phyloP scores from a whole-genome alignment of 495 filamentous ascomycete species.

The Xylaria acuta region DNA sequence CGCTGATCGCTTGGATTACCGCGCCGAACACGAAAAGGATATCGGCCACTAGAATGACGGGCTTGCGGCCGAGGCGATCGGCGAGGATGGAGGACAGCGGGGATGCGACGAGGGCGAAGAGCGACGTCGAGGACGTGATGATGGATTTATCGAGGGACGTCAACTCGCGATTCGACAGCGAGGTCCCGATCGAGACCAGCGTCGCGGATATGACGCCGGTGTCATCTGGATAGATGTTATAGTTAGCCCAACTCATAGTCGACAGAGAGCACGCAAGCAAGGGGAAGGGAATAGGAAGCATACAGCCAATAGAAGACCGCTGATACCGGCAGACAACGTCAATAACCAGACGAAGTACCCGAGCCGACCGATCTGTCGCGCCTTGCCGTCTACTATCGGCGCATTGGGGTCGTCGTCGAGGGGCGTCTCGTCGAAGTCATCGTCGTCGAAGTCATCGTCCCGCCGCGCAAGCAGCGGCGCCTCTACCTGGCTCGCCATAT shows the following conservation, averaged over 20 bases:
- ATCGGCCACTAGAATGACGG: conserved; percentile 81
- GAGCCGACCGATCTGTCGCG: conserved; percentile 35
- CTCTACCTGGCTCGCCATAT: conserved; percentile 26
- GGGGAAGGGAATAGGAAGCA: conserved; percentile 45
- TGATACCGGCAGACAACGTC: conserved; percentile 81
- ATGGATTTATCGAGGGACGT: conserved; percentile 81
- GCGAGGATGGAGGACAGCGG: conserved; percentile 78
- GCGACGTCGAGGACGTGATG: conserved; percentile 80
- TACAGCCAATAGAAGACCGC: conserved; percentile 89
- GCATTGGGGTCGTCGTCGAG: conserved; percentile 28
- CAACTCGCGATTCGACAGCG: conserved; percentile 71
- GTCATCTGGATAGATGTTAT: conserved; percentile 60
- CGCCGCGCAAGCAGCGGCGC: conserved; percentile 32
- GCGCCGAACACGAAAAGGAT: conserved; percentile 78
- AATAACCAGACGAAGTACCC: conserved; percentile 71
- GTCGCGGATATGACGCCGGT: conserved; percentile 93
- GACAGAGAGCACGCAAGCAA: not conserved
- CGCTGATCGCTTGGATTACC: conserved; percentile 69
- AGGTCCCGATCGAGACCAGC: conserved; percentile 76
- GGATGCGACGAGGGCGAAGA: conserved; percentile 80
- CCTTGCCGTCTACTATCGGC: conserved; percentile 17
- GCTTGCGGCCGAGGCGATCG: conserved; percentile 74
- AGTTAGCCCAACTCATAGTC: not conserved
- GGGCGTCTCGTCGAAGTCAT: conserved; percentile 32
- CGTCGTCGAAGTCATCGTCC: conserved; percentile 29